Evolutionary conservation across 257 asterid species (phyloP), one percentile per base, ranked within the genome.

Genomic region (Jasminum sambac): DNA sequence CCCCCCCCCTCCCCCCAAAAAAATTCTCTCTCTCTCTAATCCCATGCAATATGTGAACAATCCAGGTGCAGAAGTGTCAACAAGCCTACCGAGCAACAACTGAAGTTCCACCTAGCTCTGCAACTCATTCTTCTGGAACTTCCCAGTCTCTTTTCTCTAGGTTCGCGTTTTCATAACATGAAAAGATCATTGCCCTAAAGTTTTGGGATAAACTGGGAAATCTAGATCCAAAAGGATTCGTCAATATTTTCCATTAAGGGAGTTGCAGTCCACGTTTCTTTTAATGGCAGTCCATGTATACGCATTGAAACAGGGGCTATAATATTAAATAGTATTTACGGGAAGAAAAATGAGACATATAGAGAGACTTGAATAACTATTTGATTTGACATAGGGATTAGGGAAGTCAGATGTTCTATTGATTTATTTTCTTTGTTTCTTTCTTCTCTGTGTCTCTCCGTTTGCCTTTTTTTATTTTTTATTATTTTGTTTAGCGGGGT

Each of bases 21-120:
- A n/a, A n/a, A n/a, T n/a, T 44, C 16, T 44, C 5, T 50, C 21
- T 50, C 0, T 19, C 0, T 8, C 11, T 50, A 8, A 50, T 55
- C 61, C 26, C 14, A 62, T 71, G 25, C 21, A 37, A 44, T 66
- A 9, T 42, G 61, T 57, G 46, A 36, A 9, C 34, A 19, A 36
- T 77, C 78, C 90, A 95, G 99, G 69, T 84, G 81, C 96, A 84
- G 40, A 95, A 85, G 84, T 95, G 96, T 74, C 99, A 89, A 73
- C 91, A 88, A 72, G 96, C 96, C 68, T 88, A 89, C 77, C 91
- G 85, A 55, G 26, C 95, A 44, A 73, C 84, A 61, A 55, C 68
- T 21, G 90, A 86, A 36, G 84, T 75, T 52, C 85, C 90, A 34
- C 86, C 92, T n/a, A 85, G 80, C 85, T 87, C 97, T 2, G 83